Evolutionary conservation across 1,284 basidiomycete genomes (phyloP).

Genomic region (Taiwanofungus camphoratus): DNA sequence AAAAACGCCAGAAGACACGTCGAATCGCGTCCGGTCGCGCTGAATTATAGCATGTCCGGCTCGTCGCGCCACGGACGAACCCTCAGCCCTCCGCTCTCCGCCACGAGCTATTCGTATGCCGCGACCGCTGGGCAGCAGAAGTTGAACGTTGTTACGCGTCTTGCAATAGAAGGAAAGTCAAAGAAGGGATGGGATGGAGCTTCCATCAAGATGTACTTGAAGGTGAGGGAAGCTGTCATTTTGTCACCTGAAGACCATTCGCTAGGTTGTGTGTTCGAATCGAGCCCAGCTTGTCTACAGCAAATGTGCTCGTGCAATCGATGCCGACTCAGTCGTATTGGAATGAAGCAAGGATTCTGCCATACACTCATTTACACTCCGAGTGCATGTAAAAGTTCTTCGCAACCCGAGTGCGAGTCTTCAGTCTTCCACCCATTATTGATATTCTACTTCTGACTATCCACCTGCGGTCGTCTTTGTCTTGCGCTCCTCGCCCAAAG

Average conservation of each 20-base stretch:
- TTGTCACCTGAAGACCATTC: not conserved
- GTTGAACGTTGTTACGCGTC: constrained; percentile 64
- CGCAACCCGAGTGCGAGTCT: too few species aligned
- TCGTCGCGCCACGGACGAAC: constrained; percentile 31
- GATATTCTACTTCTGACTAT: too few species aligned
- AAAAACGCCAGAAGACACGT: constrained; percentile 2
- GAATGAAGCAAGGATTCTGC: too few species aligned
- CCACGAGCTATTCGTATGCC: constrained; percentile 27
- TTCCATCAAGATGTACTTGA: constrained; percentile 67
- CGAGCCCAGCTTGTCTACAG: too few species aligned
- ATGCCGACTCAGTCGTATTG: too few species aligned
- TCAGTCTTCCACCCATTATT: too few species aligned
- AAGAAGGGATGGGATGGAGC: constrained; percentile 60
- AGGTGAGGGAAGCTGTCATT: constrained; percentile 37
- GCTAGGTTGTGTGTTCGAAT: not conserved
- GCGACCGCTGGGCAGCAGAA: constrained; percentile 36
- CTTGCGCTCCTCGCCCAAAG: too few species aligned
- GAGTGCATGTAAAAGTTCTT: too few species aligned
- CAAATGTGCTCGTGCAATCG: too few species aligned
- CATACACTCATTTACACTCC: too few species aligned
- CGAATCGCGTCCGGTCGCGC: not conserved
- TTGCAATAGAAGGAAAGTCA: constrained; percentile 68
- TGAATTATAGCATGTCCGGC: constrained; percentile 17
- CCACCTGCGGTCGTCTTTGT: too few species aligned
- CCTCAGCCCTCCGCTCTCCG: constrained; percentile 38